Percentiles rank a stretch among this genome's conserved stretches.
Conservation (phyloP, 2,329 filamentous ascomycete species). For the Penicillium sp. region DNA sequence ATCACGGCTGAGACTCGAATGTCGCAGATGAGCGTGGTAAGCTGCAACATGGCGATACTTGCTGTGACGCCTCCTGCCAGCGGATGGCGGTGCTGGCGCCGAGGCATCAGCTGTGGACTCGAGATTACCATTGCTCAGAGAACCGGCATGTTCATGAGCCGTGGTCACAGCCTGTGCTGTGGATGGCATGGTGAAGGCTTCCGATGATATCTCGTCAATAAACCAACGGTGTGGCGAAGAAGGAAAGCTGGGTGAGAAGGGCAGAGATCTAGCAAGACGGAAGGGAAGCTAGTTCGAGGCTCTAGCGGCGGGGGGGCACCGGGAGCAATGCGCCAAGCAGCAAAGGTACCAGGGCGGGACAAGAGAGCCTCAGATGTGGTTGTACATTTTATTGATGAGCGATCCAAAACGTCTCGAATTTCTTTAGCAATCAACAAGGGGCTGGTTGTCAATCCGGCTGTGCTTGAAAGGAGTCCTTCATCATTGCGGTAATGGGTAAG, state of each 20-base stretch:
- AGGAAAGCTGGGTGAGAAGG: not conserved
- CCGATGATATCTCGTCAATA: not conserved
- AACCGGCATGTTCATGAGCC: constrained; percentile 8
- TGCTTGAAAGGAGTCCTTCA: too few relatives aligned
- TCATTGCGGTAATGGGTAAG: not conserved
- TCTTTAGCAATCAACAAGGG: not conserved
- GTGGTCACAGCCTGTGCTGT: constrained; percentile 13
- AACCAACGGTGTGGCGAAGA: not conserved
- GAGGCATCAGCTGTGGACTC: constrained; percentile 3
- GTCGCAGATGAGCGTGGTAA: constrained; percentile 64
- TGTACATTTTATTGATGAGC: constrained; percentile 1
- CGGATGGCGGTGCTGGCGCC: constrained; percentile 12
- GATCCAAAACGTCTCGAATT: constrained; percentile 1
- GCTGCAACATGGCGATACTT: constrained; percentile 93
- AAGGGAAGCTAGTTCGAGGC: constrained; percentile 3
- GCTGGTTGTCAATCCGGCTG: not conserved
- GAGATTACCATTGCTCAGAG: constrained; percentile 6
- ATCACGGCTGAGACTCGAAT: constrained; percentile 84
- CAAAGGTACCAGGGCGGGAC: not conserved
- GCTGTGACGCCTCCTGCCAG: constrained; percentile 35
- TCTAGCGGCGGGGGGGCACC: constrained; percentile 4
- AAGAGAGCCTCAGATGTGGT: not conserved
- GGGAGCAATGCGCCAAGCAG: constrained; percentile 4
- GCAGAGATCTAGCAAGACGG: not conserved
- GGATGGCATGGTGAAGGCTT: constrained; percentile 11